These are phyloP conservation scores for Trichosporon faecale DNA, from an alignment of 1,284 basidiomycete genomes.

Conservation along the genomic window DNA sequence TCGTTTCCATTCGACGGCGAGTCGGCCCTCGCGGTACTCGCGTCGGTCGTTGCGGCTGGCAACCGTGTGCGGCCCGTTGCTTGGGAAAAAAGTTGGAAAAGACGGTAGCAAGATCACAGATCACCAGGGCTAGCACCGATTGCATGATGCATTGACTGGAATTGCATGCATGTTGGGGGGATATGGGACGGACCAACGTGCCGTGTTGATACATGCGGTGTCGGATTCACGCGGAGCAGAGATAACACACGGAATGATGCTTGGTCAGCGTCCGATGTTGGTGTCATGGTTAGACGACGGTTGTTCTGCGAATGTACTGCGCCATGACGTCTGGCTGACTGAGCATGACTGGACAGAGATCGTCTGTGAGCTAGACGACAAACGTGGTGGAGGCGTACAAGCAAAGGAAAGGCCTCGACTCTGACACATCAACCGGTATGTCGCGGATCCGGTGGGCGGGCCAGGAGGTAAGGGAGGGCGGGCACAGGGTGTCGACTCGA, in stretches of 20 bases:
- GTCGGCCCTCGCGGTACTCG: background rate
- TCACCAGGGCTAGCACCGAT: background rate
- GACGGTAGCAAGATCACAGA: background rate
- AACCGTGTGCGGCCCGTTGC: background rate
- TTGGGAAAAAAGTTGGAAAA: background rate
- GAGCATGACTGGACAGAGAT: background rate
- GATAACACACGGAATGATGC: background rate
- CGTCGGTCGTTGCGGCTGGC: background rate
- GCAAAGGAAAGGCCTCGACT: background rate
- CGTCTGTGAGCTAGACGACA: background rate
- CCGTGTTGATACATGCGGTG: background rate
- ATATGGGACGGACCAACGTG: background rate
- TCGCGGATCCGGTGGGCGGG: background rate
- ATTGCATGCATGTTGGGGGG: background rate
- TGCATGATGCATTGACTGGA: background rate
- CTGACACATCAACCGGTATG: constrained; percentile 1
- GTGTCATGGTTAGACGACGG: background rate
- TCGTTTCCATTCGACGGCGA: background rate
- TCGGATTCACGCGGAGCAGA: background rate
- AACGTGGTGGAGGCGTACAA: background rate
- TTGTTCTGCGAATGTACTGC: background rate
- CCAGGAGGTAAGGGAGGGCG: background rate
- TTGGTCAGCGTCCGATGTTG: background rate
- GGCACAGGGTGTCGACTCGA: background rate
- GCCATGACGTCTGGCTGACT: background rate